Evolutionary conservation across 2,329 filamentous ascomycete species (phyloP).

Genomic region (Penicillium sp.): DNA sequence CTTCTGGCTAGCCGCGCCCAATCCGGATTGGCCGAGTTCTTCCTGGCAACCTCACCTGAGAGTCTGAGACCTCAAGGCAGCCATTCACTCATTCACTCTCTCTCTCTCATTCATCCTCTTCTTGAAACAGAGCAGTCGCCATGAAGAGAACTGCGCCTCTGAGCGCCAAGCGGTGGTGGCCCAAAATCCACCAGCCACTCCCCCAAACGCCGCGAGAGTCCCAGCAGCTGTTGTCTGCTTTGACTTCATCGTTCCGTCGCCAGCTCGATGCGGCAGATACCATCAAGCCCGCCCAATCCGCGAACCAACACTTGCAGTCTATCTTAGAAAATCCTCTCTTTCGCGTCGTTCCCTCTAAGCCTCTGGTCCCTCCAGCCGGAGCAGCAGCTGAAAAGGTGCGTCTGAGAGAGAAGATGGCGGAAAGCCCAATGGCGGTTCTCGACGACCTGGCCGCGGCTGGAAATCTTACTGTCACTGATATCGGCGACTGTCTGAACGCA

Average conservation of each 20-base stretch:
- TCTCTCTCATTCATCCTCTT: background rate
- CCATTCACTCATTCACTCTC: background rate
- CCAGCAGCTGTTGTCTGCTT: slow-evolving; percentile 55
- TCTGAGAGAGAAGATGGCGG: slow-evolving; percentile 20
- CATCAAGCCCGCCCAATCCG: slow-evolving; percentile 28
- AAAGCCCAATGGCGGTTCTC: slow-evolving; percentile 33
- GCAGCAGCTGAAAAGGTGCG: slow-evolving; percentile 14
- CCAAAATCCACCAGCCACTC: slow-evolving; percentile 51
- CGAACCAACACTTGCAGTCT: slow-evolving; percentile 34
- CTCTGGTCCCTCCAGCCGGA: slow-evolving; percentile 13
- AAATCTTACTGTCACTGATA: slow-evolving; percentile 22
- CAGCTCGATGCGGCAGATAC: slow-evolving; percentile 50
- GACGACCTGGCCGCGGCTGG: slow-evolving; percentile 39
- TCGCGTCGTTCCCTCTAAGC: slow-evolving; percentile 31
- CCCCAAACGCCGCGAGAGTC: slow-evolving; percentile 56
- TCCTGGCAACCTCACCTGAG: no score
- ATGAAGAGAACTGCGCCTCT: slow-evolving; percentile 36
- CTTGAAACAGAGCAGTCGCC: background rate
- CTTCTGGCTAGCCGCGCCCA: background rate
- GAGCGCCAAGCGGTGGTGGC: slow-evolving; percentile 45
- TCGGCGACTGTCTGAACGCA: slow-evolving; percentile 29
- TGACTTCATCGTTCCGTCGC: slow-evolving; percentile 60
- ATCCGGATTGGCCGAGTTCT: background rate
- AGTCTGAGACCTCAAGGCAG: no score
- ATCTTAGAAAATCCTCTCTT: slow-evolving; percentile 42